Percentiles rank a stretch among this genome's conserved stretches.
phyloP scores from a whole-genome alignment of 2,329 filamentous ascomycete species.

The Fusarium liriodendri region DNA sequence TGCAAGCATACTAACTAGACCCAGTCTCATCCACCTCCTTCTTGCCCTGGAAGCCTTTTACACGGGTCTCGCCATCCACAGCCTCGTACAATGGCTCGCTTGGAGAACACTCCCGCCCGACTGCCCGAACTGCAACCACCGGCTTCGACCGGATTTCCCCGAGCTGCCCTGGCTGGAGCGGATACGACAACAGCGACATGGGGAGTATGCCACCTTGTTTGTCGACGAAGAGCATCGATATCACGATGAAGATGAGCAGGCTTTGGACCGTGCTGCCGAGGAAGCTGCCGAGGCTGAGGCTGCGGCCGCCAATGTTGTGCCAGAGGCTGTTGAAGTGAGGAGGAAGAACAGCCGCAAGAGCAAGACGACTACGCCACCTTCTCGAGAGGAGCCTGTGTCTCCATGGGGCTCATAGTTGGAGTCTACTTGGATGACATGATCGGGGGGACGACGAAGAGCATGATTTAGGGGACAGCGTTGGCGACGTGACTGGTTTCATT shows the following conservation, averaged over 20 bases:
- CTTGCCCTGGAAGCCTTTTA: conserved; percentile 52
- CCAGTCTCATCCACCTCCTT: conserved; percentile 52
- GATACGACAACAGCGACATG: conserved; percentile 28
- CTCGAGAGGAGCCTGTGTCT: conserved; percentile 30
- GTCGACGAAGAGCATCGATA: conserved; percentile 43
- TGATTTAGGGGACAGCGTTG: neutral
- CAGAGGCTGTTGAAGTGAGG: conserved; percentile 37
- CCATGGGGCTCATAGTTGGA: conserved; percentile 28
- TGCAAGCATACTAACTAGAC: neutral
- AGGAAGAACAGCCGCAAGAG: conserved; percentile 40
- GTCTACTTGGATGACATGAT: neutral
- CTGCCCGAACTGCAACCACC: conserved; percentile 54
- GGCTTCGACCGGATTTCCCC: conserved; percentile 52
- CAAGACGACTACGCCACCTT: conserved; percentile 35
- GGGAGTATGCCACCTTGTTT: conserved; percentile 34
- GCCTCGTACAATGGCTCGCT: conserved; percentile 52
- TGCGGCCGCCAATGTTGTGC: conserved; percentile 7
- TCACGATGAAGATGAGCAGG: conserved; percentile 40
- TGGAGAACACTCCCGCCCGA: conserved; percentile 53
- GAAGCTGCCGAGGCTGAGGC: conserved; percentile 14
- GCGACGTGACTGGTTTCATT: conserved; percentile 4
- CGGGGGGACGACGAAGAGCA: neutral
- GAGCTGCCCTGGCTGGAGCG: conserved; percentile 49
- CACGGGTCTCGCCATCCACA: conserved; percentile 54
- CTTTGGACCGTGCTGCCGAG: neutral